A percentile compares a stretch with the other conserved stretches of the same genome.
Conservation (phyloP, 768 basidiomycete genomes). For the Agrocybe pediades region DNA sequence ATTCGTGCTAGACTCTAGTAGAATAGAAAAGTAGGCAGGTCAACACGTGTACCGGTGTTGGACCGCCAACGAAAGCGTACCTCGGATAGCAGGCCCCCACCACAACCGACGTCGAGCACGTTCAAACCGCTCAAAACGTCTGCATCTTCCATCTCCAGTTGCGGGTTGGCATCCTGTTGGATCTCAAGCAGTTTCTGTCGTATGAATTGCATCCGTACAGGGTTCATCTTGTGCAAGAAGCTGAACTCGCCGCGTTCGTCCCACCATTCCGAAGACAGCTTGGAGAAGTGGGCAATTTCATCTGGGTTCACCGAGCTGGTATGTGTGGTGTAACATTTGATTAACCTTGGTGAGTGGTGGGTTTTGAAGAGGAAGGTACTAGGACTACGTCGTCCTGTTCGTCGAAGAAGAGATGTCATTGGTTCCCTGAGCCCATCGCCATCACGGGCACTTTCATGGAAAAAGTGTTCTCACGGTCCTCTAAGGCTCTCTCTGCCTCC, state of each 20-base stretch:
- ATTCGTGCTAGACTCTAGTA: slow-evolving; percentile 80
- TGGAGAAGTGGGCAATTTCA: slow-evolving; percentile 90
- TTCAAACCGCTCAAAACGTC: slow-evolving; percentile 62
- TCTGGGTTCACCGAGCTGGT: slow-evolving; percentile 57
- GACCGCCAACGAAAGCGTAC: slow-evolving; percentile 40
- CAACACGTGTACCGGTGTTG: not conserved
- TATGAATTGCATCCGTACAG: slow-evolving; percentile 81
- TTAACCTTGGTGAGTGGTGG: not conserved
- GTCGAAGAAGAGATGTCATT: slow-evolving; percentile 1
- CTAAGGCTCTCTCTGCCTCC: too few relatives aligned
- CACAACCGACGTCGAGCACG: slow-evolving; percentile 92
- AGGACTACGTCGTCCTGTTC: not conserved
- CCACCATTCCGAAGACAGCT: slow-evolving; percentile 94
- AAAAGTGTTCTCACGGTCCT: too few relatives aligned
- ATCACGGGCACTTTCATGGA: too few relatives aligned
- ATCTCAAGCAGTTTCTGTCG: slow-evolving; percentile 71
- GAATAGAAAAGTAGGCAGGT: slow-evolving; percentile 3
- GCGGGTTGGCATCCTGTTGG: slow-evolving; percentile 52
- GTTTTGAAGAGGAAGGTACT: not conserved
- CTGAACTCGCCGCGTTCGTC: slow-evolving; percentile 90
- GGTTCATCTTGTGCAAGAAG: slow-evolving; percentile 94
- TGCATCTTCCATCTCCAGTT: slow-evolving; percentile 30
- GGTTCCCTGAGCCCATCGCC: not conserved
- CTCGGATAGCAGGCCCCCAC: slow-evolving; percentile 92
- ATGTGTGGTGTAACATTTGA: not conserved